A percentile compares a stretch with the other conserved stretches of the same genome.
Conservation (phyloP, 2,329 filamentous ascomycete genomes). For the Xylaria sp. region DNA sequence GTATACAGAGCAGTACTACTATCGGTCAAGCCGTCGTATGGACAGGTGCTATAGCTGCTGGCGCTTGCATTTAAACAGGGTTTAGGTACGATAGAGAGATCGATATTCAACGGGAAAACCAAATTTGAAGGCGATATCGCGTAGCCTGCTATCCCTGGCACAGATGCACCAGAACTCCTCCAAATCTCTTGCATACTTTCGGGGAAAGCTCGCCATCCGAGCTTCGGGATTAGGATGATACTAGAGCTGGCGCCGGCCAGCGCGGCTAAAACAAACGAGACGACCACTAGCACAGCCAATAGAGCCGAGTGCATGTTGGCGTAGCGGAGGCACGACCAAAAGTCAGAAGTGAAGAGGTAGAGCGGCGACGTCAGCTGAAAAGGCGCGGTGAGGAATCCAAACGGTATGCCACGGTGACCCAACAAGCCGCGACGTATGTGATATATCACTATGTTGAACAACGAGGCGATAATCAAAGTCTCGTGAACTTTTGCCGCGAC, state of each 20-base stretch:
- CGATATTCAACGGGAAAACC: background rate
- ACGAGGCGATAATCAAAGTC: background rate
- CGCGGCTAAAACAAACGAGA: background rate
- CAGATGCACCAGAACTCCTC: too few relatives aligned
- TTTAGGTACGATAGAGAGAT: background rate
- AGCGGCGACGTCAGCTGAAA: background rate
- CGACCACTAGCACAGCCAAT: background rate
- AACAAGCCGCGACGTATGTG: background rate
- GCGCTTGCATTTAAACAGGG: background rate
- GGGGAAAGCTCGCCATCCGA: background rate
- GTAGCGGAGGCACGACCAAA: background rate
- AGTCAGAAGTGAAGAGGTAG: background rate
- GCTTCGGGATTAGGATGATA: background rate
- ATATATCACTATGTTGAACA: background rate
- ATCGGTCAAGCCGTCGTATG: background rate
- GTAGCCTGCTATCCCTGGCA: too few relatives aligned
- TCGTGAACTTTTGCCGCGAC: background rate
- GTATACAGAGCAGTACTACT: background rate
- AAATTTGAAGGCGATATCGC: background rate
- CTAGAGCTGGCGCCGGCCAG: background rate
- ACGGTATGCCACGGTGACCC: background rate
- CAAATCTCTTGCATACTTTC: too few relatives aligned
- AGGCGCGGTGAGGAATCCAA: background rate
- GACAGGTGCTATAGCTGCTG: too few relatives aligned
- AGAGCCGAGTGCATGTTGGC: background rate